Conservation (phyloP, 1,284 basidiomycete genomes). For the Marasmius fiardii region DNA sequence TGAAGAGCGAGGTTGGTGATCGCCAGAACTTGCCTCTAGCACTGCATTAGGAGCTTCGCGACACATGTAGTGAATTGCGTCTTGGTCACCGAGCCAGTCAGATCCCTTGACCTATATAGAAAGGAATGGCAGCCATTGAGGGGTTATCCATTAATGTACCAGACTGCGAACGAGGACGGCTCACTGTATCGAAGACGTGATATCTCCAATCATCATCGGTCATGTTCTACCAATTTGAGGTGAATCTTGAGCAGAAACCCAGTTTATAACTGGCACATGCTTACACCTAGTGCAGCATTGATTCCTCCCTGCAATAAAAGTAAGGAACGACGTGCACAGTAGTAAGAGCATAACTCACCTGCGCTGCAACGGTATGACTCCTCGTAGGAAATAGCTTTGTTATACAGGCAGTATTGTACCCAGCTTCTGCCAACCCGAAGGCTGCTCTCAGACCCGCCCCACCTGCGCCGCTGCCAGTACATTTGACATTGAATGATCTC, state of each 20-base stretch:
- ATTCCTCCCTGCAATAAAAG: conserved; percentile 77
- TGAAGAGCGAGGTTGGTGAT: not conserved
- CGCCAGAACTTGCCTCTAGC: conserved; percentile 64
- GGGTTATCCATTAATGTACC: not conserved
- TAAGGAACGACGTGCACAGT: conserved; percentile 9
- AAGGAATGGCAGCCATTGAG: conserved; percentile 6
- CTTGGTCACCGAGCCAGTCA: conserved; percentile 99
- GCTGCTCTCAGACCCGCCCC: conserved; percentile 98
- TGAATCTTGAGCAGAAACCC: not conserved
- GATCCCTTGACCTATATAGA: conserved; percentile 87
- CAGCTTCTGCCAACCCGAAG: conserved; percentile 98
- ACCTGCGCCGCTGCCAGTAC: conserved; percentile 78
- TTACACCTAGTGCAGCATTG: conserved; percentile 94
- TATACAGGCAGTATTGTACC: conserved; percentile 98
- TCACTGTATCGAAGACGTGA: conserved; percentile 99
- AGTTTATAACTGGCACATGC: conserved; percentile 24
- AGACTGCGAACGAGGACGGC: conserved; percentile 23
- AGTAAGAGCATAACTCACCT: conserved; percentile 45
- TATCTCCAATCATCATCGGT: conserved; percentile 99
- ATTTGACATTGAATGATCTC: conserved; percentile 6
- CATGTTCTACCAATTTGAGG: conserved; percentile 72
- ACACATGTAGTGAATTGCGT: conserved; percentile 99
- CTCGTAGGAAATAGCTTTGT: conserved; percentile 99
- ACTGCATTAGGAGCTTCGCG: conserved; percentile 93
- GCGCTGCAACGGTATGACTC: conserved; percentile 98